Conservation (phyloP, 2,329 filamentous ascomycete species). For the Ophiosphaerella korrae region DNA sequence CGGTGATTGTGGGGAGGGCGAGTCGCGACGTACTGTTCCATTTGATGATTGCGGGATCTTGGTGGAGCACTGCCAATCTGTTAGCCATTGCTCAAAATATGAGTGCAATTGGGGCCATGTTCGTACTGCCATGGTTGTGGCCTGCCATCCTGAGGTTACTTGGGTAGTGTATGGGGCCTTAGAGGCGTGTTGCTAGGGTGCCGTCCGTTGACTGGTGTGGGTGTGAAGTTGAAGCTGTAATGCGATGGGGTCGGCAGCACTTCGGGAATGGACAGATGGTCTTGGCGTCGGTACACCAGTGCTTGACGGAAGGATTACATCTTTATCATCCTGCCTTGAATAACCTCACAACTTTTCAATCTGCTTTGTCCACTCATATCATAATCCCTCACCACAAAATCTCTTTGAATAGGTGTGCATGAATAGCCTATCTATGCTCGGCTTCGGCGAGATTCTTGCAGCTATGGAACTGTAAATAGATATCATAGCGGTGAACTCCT, state of each 20-base stretch:
- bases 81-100: constrained; percentile 32
- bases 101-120: neutral
- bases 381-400: too few species aligned
- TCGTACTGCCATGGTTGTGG: constrained; percentile 32
- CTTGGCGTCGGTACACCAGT: constrained; percentile 20
- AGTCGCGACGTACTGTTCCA: constrained; percentile 54
- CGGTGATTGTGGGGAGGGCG: neutral
- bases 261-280: constrained; percentile 12
- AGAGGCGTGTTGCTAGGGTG: constrained; percentile 13
- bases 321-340: too few species aligned
- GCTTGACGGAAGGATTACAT: too few species aligned
- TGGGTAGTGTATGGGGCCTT: constrained; percentile 14
- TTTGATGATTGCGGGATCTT: constrained; percentile 63
- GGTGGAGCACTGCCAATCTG: constrained; percentile 50
- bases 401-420: too few species aligned
- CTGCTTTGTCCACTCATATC: too few species aligned
- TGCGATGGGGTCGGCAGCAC: constrained; percentile 23
- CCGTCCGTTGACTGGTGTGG: constrained; percentile 45
- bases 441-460: too few species aligned
- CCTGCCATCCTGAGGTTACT: constrained; percentile 35
- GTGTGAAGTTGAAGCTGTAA: constrained; percentile 50
- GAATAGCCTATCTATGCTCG: too few species aligned
- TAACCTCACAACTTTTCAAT: too few species aligned
- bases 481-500: too few species aligned
- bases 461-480: too few species aligned